Evolutionary conservation across 179 eudicot genomes (phyloP).

Genomic region (Corrigiola litoralis): DNA sequence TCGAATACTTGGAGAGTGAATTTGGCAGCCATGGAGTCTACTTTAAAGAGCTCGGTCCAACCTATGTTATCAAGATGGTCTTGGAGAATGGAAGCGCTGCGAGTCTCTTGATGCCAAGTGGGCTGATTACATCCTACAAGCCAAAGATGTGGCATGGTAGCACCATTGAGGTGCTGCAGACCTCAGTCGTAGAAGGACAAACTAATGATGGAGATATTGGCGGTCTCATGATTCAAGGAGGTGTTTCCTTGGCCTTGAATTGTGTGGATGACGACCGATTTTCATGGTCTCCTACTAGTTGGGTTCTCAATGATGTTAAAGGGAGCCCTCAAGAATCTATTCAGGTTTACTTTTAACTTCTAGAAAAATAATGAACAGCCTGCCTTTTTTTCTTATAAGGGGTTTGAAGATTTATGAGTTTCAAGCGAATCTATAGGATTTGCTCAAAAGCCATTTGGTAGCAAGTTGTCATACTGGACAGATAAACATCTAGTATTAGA

Average conservation of each 20-base stretch:
- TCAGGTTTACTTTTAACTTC: conserved; percentile 35
- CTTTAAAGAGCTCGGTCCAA: conserved; percentile 46
- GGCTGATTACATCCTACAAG: conserved; percentile 79
- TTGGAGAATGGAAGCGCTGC: conserved; percentile 67
- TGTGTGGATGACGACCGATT: conserved; percentile 31
- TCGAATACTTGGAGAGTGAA: conserved; percentile 50
- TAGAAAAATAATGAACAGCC: background rate
- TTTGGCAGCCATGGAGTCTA: conserved; percentile 57
- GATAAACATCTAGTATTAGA: no score
- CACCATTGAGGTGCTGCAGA: conserved; percentile 66
- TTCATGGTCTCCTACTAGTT: conserved; percentile 58
- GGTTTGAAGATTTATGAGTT: no score
- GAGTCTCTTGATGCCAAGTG: conserved; percentile 68
- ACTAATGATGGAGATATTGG: background rate
- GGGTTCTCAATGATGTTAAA: conserved; percentile 51
- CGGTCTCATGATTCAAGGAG: conserved; percentile 54
- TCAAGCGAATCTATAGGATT: no score
- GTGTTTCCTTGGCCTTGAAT: conserved; percentile 54
- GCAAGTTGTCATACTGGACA: no score
- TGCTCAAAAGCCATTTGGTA: no score
- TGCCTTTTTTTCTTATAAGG: no score
- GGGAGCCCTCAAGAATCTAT: conserved; percentile 54
- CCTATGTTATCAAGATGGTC: conserved; percentile 56
- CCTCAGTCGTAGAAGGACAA: conserved; percentile 41
- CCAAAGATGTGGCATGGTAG: conserved; percentile 89